phyloP scores from a whole-genome alignment of 1,139 yeast genomes.

The Hyphopichia wangnamkhiaoensis region DNA sequence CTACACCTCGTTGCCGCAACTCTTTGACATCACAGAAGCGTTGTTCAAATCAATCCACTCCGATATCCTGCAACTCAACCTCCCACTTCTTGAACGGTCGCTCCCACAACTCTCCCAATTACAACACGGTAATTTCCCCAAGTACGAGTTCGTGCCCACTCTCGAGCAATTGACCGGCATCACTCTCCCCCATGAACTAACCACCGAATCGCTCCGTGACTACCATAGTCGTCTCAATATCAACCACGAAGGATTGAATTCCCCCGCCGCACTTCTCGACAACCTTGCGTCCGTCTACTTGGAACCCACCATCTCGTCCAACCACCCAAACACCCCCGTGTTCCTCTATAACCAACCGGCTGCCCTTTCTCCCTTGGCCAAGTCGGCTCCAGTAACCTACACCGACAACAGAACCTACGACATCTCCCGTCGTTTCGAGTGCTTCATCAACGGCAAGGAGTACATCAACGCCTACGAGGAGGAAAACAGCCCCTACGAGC shows the following conservation, averaged over 20 bases:
- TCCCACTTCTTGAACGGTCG: constrained; percentile 12
- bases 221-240: constrained; percentile 34
- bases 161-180: constrained; percentile 48
- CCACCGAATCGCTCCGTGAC: constrained; percentile 35
- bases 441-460: constrained; percentile 79
- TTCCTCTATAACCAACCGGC: constrained; percentile 85
- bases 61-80: constrained; percentile 9
- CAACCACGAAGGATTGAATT: too few relatives aligned
- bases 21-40: constrained; percentile 65
- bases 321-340: constrained; percentile 51
- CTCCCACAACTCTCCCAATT: constrained; percentile 19
- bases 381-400: constrained; percentile 39
- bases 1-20: constrained; percentile 66
- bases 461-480: constrained; percentile 95
- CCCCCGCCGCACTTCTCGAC: constrained; percentile 65
- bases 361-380: constrained; percentile 83
- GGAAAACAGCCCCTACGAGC: constrained; percentile 82
- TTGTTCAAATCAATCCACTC: constrained; percentile 45
- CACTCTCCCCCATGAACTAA: constrained; percentile 39
- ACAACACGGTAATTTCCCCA: constrained; percentile 22
- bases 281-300: constrained; percentile 59
- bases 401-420: constrained; percentile 33
- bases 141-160: constrained; percentile 62
- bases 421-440: constrained; percentile 75
- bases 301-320: constrained; percentile 57